phyloP scores from a whole-genome alignment of 2,329 filamentous ascomycete genomes.

The Neoscytalidium dimidiatum region DNA sequence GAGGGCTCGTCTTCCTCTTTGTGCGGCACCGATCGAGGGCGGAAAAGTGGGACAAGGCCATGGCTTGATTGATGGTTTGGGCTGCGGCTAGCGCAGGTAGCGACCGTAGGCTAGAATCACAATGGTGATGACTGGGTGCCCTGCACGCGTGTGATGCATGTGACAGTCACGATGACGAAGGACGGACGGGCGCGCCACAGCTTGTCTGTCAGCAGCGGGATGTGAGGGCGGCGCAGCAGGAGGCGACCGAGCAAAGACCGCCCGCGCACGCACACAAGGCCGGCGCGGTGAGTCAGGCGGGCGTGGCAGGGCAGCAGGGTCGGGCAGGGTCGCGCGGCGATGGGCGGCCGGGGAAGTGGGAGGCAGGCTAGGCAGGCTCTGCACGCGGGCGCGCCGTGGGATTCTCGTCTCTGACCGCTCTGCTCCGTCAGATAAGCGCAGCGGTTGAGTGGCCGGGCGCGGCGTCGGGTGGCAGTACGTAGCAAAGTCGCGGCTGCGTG shows the following conservation, averaged over 20 bases:
- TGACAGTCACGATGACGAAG: slow-evolving; percentile 4
- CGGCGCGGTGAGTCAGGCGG: neutral
- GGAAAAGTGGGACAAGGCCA: slow-evolving; percentile 37
- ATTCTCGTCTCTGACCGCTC: slow-evolving; percentile 7
- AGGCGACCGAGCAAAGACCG: slow-evolving; percentile 13
- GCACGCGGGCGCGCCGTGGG: neutral
- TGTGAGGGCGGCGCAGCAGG: neutral
- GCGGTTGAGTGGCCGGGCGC: slow-evolving; percentile 4
- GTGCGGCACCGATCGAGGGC: slow-evolving; percentile 34
- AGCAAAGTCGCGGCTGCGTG: neutral
- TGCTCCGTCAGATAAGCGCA: slow-evolving; percentile 8
- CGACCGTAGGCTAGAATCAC: slow-evolving; percentile 3
- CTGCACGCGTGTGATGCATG: slow-evolving; percentile 3
- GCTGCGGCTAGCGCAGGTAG: slow-evolving; percentile 16
- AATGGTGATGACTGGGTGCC: neutral
- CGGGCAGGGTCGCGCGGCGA: neutral
- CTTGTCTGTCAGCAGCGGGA: neutral
- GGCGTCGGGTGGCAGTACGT: slow-evolving; percentile 6
- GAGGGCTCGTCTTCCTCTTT: slow-evolving; percentile 45
- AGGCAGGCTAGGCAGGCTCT: no score
- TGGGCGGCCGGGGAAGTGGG: neutral
- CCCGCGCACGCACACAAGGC: slow-evolving; percentile 5
- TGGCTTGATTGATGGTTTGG: slow-evolving; percentile 28
- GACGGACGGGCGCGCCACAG: neutral
- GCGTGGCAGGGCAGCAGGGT: neutral